Percentiles rank a stretch among this genome's conserved stretches.
Conservation (phyloP, 225 moss, liverwort and hornwort genomes). For the Pseudoscleropodium purum region DNA sequence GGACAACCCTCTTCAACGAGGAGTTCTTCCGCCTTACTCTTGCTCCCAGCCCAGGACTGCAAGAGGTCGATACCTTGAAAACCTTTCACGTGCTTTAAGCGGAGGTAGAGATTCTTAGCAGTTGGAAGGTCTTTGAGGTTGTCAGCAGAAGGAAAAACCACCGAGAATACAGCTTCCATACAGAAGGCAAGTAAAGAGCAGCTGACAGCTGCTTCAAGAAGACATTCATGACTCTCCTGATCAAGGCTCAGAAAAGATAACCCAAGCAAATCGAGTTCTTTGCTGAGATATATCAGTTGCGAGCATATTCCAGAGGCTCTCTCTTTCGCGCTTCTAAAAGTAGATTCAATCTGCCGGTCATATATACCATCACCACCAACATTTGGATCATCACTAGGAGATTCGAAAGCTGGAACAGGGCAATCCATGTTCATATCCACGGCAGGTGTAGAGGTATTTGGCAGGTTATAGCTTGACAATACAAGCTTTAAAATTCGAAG, state of each 20-base stretch:
- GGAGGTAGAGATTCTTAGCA: slow-evolving; percentile 28
- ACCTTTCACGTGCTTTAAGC: slow-evolving; percentile 19
- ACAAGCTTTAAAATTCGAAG: slow-evolving; percentile 15
- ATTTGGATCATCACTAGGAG: neutral
- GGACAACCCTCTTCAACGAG: slow-evolving; percentile 1
- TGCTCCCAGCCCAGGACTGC: slow-evolving; percentile 5
- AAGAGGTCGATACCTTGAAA: slow-evolving; percentile 23
- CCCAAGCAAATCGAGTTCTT: slow-evolving; percentile 51
- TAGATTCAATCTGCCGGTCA: slow-evolving; percentile 20
- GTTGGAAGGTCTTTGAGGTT: neutral
- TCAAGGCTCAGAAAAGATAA: slow-evolving; percentile 40
- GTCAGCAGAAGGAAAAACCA: slow-evolving; percentile 11
- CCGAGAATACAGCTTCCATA: slow-evolving; percentile 15
- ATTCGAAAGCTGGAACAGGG: slow-evolving; percentile 4
- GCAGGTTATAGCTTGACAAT: slow-evolving; percentile 25
- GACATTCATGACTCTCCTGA: slow-evolving; percentile 31
- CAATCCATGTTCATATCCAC: slow-evolving; percentile 23
- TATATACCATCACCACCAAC: neutral
- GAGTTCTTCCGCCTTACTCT: neutral
- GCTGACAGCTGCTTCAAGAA: slow-evolving; percentile 32
- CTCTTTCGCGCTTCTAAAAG: slow-evolving; percentile 30
- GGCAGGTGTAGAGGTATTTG: neutral
- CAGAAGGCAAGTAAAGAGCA: slow-evolving; percentile 54
- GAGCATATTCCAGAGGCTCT: slow-evolving; percentile 22
- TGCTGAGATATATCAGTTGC: slow-evolving; percentile 24